These are phyloP conservation scores for Lasiosphaeris hirsuta DNA, from an alignment of 495 filamentous ascomycete species.

Conservation along the genomic window DNA sequence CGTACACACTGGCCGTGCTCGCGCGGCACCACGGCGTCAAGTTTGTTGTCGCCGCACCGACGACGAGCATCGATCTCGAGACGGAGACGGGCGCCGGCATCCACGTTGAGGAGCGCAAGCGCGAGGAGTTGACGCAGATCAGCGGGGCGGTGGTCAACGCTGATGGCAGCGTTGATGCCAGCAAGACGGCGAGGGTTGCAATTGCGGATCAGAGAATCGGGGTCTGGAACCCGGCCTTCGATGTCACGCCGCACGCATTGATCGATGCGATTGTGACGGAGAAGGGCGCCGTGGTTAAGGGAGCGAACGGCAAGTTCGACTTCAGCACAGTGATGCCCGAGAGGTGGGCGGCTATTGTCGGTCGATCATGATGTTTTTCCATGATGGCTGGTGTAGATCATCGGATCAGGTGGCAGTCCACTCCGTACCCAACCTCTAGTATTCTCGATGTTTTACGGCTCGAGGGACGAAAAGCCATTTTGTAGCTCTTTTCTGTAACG, in stretches of 20 bases:
- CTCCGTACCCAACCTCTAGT: too few relatives aligned
- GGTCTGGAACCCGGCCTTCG: constrained; percentile 96
- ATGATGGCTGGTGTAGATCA: neutral
- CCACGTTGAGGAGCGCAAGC: constrained; percentile 79
- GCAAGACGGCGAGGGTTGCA: constrained; percentile 61
- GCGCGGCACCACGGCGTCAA: constrained; percentile 84
- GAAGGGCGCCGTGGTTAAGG: constrained; percentile 79
- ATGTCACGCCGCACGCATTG: constrained; percentile 79
- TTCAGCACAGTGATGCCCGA: constrained; percentile 54
- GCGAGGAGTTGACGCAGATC: constrained; percentile 74
- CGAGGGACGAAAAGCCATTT: too few relatives aligned
- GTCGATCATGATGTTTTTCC: constrained; percentile 5
- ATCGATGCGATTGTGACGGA: constrained; percentile 96
- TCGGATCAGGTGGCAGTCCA: neutral
- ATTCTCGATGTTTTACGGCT: too few relatives aligned
- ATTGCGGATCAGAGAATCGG: constrained; percentile 77
- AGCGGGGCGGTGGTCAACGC: constrained; percentile 62
- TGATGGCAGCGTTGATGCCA: constrained; percentile 48
- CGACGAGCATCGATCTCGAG: constrained; percentile 85
- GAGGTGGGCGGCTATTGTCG: constrained; percentile 40
- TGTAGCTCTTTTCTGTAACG: too few relatives aligned
- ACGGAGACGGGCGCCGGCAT: constrained; percentile 75
- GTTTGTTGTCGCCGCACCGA: constrained; percentile 91
- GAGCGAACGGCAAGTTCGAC: constrained; percentile 68
- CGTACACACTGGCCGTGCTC: constrained; percentile 84